Evolutionary conservation across 345 rosid species (phyloP).

Genomic region (Gossypium australe): DNA sequence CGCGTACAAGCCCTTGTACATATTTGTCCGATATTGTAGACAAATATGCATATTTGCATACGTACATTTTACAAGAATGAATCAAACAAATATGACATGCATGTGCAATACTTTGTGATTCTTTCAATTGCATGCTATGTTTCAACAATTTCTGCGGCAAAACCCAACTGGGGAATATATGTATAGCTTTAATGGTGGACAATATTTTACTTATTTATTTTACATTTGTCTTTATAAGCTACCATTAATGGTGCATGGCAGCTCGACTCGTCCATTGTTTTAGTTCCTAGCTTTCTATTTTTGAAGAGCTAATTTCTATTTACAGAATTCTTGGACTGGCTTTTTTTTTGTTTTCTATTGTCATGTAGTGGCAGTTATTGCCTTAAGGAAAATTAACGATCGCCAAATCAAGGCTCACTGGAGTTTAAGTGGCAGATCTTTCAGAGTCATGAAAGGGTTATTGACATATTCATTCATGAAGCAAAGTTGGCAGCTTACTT

Average conservation of each 20-base stretch:
- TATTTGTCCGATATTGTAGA: too few species aligned
- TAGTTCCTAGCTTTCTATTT: background rate
- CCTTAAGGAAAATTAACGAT: background rate
- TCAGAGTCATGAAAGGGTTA: too few species aligned
- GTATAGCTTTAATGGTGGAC: background rate
- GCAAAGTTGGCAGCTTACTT: too few species aligned
- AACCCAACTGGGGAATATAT: background rate
- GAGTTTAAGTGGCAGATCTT: too few species aligned
- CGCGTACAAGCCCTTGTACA: too few species aligned
- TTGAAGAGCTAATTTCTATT: background rate
- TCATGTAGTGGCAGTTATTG: background rate
- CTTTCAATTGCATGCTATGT: background rate
- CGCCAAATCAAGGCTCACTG: too few species aligned
- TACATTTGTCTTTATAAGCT: background rate
- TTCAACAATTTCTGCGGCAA: background rate
- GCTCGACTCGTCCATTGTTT: background rate
- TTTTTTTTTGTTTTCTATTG: background rate
- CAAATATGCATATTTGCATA: background rate
- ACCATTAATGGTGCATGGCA: background rate
- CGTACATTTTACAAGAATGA: too few species aligned
- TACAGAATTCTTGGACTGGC: background rate
- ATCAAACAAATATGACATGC: too few species aligned
- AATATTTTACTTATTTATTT: background rate
- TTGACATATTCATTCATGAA: too few species aligned
- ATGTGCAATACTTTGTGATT: background rate